Conservation (phyloP, 331 rosid species). For the Malus hybrid region DNA sequence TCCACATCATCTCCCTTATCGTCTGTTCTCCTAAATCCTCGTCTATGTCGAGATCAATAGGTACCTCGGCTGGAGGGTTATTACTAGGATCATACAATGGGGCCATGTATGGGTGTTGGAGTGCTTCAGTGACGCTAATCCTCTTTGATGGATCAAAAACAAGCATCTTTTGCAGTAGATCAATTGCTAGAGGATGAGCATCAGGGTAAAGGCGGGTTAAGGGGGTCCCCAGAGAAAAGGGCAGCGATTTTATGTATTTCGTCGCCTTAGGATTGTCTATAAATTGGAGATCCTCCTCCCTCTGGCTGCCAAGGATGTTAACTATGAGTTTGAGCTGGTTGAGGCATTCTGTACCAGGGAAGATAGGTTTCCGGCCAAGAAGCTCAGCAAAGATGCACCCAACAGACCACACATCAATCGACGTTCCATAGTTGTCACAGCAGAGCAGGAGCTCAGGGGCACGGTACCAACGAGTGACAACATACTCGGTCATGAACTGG, state of each 20-base stretch:
- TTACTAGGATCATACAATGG: conserved; percentile 53
- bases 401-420: conserved; percentile 86
- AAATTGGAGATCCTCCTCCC: conserved; percentile 71
- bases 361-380: conserved; percentile 67
- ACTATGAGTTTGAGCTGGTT: conserved; percentile 68
- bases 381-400: conserved; percentile 84
- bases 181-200: conserved; percentile 73
- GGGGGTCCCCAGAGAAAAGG: conserved; percentile 45
- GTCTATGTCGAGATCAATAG: conserved; percentile 67
- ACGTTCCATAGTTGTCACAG: conserved; percentile 71
- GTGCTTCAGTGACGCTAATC: conserved; percentile 62
- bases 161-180: conserved; percentile 69
- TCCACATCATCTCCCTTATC: conserved; percentile 86
- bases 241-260: conserved; percentile 47
- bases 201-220: conserved; percentile 48
- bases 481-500: conserved; percentile 89
- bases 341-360: conserved; percentile 74
- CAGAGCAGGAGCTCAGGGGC: conserved; percentile 84
- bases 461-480: conserved; percentile 81
- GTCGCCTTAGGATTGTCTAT: conserved; percentile 78
- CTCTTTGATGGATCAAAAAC: conserved; percentile 77
- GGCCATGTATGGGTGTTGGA: conserved; percentile 81
- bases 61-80: conserved; percentile 59
- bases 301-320: conserved; percentile 73
- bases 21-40: conserved; percentile 72